phyloP scores from a whole-genome alignment of 225 moss, liverwort and hornwort species.

The Lunularia cruciata region DNA sequence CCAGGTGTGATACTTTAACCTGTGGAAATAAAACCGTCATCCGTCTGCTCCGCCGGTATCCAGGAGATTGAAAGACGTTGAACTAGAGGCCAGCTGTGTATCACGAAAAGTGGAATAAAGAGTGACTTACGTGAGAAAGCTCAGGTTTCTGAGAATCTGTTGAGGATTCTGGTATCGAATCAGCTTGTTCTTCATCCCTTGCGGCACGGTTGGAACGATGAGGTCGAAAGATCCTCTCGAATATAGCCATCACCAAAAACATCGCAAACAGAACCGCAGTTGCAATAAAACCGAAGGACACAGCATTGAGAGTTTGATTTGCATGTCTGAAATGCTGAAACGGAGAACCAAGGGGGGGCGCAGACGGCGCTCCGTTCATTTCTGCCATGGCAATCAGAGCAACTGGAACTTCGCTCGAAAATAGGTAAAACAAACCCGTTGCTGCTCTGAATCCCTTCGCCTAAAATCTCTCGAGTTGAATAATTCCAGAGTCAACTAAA shows the following conservation, averaged over 20 bases:
- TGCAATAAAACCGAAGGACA: constrained; percentile 46
- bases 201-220: constrained; percentile 12
- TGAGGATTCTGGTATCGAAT: constrained; percentile 14
- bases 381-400: not conserved
- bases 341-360: not conserved
- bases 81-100: no score
- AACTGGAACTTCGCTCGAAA: not conserved
- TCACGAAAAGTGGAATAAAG: no score
- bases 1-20: no score
- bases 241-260: constrained; percentile 46
- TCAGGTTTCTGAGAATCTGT: constrained; percentile 28
- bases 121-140: constrained; percentile 23
- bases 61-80: no score
- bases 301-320: constrained; percentile 39
- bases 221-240: constrained; percentile 41
- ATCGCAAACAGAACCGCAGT: constrained; percentile 44
- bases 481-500: not conserved
- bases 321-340: not conserved
- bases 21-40: no score
- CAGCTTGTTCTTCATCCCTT: constrained; percentile 16
- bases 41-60: no score
- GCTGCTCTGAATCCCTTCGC: not conserved
- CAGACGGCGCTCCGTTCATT: not conserved
- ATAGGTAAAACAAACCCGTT: not conserved
- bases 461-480: no score